Base-by-base conservation (phyloP, 2,329 filamentous ascomycete species). In the Fusarium heterosporum region DNA sequence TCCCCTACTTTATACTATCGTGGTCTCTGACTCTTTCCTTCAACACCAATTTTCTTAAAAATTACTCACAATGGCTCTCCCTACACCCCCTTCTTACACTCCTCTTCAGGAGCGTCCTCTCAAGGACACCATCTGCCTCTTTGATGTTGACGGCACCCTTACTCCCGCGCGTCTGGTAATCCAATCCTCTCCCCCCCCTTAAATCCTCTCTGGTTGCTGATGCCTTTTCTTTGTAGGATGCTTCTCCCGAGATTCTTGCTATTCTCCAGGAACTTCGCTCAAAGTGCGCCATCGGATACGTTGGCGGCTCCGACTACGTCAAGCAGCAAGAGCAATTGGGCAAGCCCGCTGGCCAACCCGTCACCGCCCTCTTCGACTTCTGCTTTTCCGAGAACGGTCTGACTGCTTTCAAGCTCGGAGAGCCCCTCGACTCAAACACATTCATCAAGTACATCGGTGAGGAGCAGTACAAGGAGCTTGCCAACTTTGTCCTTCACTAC, bases 251-350 rank as follows among this genome's bases (percentile, higher is more conserved):
- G 78, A 96, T 97, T 86, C 90, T 97, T 69, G 80, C 87, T 67
- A 84, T 95, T 66, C 92, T 98, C 75, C 86, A 90, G 46, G 84
- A 84, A 50, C 89, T 98, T 72, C 93, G 96, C 70, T 87, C 96
- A 78, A 93, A 96, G 79, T 90, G 92, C 76, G 92, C 93, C 73
- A 93, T 97, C 75, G 94, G 93, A 72, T 97, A 89, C 82, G 94
- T 98, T 64, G 96, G 96, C 75, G 96, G 96, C 77, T 96, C 92
- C 73, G 91, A 98, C 84, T 87, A 97, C 66, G 82, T 80, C 78
- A 98, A 99, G 84, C 96, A 98, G 82, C 93, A 98, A 81, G 96
- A 98, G 81, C 95, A 98, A 83, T 87, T 98, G 64, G 93, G 93
- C 77, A 85, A 74, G 53, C 77, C 87, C 6, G 78, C 86, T 26